Percentiles rank a stretch among this genome's conserved stretches.
These are phyloP conservation scores for Rhynchosporium agropyri DNA, from an alignment of 2,329 filamentous ascomycete genomes.

Conservation along the genomic window DNA sequence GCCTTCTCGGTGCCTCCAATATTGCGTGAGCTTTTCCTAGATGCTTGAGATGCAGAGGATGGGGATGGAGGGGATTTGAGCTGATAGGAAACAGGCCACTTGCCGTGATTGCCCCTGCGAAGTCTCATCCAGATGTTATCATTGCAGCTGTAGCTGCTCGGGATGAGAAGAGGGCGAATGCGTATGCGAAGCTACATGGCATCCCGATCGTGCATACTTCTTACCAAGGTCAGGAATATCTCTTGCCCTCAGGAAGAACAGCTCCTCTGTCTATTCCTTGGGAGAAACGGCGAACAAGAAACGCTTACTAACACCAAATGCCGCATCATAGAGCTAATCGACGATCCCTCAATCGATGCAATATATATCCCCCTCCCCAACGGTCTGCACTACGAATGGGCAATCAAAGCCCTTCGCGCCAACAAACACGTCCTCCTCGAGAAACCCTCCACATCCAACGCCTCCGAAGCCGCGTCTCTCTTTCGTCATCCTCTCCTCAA, in stretches of 20 bases:
- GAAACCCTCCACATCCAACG: slow-evolving; percentile 25
- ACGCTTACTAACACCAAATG: not conserved
- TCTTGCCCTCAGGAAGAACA: not conserved
- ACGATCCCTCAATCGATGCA: slow-evolving; percentile 31
- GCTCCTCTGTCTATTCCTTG: not conserved
- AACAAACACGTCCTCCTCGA: slow-evolving; percentile 29
- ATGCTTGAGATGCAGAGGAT: not conserved
- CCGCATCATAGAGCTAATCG: slow-evolving; percentile 41
- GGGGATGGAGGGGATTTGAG: not conserved
- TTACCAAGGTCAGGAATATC: slow-evolving; percentile 33
- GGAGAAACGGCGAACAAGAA: not conserved
- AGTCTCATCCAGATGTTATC: slow-evolving; percentile 56
- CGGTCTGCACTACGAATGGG: slow-evolving; percentile 38
- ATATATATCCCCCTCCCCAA: slow-evolving; percentile 27
- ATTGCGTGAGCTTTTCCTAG: slow-evolving; percentile 39
- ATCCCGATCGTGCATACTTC: slow-evolving; percentile 20
- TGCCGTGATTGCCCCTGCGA: slow-evolving; percentile 52
- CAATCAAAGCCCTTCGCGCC: slow-evolving; percentile 25
- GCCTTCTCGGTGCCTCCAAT: slow-evolving; percentile 43
- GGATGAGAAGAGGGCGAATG: slow-evolving; percentile 49
- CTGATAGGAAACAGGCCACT: slow-evolving; percentile 40
- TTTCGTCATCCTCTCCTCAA: slow-evolving; percentile 47
- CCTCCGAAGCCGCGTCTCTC: slow-evolving; percentile 44
- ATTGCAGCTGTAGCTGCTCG: slow-evolving; percentile 56
- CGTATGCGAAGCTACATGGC: slow-evolving; percentile 40